phyloP scores from a whole-genome alignment of 2,329 filamentous ascomycete genomes.

The Rosellinia necatrix region DNA sequence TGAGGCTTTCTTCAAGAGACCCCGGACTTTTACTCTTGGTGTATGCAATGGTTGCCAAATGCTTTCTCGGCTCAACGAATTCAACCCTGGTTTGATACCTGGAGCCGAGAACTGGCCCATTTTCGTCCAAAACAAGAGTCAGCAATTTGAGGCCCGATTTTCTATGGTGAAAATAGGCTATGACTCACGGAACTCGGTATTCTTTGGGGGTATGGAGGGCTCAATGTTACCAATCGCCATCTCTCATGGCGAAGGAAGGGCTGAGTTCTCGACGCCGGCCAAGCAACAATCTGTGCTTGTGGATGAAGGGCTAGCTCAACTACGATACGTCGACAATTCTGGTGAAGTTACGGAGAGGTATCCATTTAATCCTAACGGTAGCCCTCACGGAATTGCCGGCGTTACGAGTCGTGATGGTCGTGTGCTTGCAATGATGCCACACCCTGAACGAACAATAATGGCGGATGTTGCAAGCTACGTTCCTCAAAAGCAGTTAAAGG shows the following conservation, averaged over 20 bases:
- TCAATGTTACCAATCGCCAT: slow-evolving; percentile 83
- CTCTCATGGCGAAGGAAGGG: slow-evolving; percentile 89
- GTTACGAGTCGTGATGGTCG: slow-evolving; percentile 68
- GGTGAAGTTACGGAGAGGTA: slow-evolving; percentile 78
- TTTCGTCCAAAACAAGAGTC: slow-evolving; percentile 73
- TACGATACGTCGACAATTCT: slow-evolving; percentile 87
- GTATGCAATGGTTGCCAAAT: slow-evolving; percentile 99
- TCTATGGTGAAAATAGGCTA: slow-evolving; percentile 83
- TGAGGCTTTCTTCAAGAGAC: slow-evolving; percentile 80
- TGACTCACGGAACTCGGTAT: slow-evolving; percentile 70
- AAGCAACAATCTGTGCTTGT: slow-evolving; percentile 61
- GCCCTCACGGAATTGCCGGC: slow-evolving; percentile 78
- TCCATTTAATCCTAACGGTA: slow-evolving; percentile 89
- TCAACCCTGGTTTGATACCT: slow-evolving; percentile 81
- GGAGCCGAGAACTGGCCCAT: slow-evolving; percentile 75
- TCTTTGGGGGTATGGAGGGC: slow-evolving; percentile 86
- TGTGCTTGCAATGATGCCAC: slow-evolving; percentile 89
- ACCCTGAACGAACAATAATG: slow-evolving; percentile 88
- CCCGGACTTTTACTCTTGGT: slow-evolving; percentile 89
- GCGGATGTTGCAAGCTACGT: slow-evolving; percentile 78
- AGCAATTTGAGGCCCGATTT: slow-evolving; percentile 89
- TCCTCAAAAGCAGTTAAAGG: slow-evolving; percentile 59
- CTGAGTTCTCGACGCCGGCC: slow-evolving; percentile 65
- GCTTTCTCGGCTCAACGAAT: slow-evolving; percentile 77
- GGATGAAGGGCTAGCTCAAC: slow-evolving; percentile 70